phyloP scores from a whole-genome alignment of 768 basidiomycete species.

The Suillus bovinus region DNA sequence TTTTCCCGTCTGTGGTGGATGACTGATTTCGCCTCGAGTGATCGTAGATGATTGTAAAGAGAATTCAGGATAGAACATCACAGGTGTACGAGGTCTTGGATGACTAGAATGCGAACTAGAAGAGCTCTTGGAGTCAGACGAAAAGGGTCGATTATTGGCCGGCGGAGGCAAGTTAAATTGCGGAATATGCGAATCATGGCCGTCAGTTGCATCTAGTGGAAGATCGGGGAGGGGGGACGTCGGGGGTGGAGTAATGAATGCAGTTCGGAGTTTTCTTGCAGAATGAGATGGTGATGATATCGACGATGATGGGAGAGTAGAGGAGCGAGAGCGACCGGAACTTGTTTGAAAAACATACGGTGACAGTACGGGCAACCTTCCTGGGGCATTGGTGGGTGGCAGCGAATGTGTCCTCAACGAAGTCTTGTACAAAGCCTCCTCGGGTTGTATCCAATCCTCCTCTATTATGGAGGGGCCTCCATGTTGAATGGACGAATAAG shows the following conservation, averaged over 20 bases:
- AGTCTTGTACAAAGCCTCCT: not conserved
- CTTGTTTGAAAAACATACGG: not conserved
- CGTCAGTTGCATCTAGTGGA: not conserved
- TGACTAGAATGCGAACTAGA: slow-evolving; percentile 1
- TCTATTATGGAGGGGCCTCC: not conserved
- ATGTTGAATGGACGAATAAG: not conserved
- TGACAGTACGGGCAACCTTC: not conserved
- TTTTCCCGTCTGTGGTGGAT: not conserved
- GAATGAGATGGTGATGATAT: not conserved
- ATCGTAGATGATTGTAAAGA: not conserved
- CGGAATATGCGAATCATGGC: not conserved
- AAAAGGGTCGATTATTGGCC: not conserved
- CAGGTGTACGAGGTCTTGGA: not conserved
- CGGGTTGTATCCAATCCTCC: not conserved
- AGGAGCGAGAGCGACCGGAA: not conserved
- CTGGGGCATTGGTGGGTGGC: not conserved
- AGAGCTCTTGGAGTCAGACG: not conserved
- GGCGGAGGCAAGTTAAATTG: not conserved
- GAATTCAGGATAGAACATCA: too few species aligned
- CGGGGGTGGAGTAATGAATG: not conserved
- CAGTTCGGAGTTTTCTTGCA: not conserved
- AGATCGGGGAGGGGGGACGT: not conserved
- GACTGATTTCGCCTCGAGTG: not conserved
- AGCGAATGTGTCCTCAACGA: not conserved
- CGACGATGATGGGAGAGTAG: not conserved